Evolutionary conservation across 495 filamentous ascomycete species (phyloP).

Genomic region (Penicillium ucsense): DNA sequence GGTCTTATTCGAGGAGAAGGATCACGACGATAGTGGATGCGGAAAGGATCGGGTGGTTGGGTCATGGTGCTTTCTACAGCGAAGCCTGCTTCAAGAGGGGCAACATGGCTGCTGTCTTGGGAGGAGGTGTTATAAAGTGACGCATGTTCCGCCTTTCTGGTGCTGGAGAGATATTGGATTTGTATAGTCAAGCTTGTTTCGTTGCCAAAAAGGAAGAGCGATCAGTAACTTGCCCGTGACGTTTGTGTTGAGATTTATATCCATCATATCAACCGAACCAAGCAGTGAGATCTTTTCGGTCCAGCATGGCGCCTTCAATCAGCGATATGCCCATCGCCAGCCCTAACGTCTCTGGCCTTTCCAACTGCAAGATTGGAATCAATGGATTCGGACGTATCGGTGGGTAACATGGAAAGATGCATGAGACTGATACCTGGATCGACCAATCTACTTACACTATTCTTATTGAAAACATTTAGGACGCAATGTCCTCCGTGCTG

Average conservation of each 20-base stretch:
- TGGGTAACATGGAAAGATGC: not conserved
- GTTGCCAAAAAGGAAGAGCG: too few species aligned
- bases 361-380: constrained; percentile 21
- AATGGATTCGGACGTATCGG: constrained; percentile 28
- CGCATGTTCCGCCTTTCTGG: too few species aligned
- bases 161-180: too few species aligned
- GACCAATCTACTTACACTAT: too few species aligned
- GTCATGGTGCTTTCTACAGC: not conserved
- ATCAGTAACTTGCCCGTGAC: too few species aligned
- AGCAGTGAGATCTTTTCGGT: not conserved
- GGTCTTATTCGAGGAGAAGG: constrained; percentile 10
- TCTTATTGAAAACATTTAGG: constrained; percentile 5
- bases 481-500: constrained; percentile 28
- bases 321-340: constrained; percentile 12
- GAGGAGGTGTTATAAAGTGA: too few species aligned
- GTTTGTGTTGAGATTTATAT: constrained; percentile 1
- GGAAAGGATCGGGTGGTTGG: constrained; percentile 13
- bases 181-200: too few species aligned
- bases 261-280: constrained; percentile 1
- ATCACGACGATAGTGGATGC: constrained; percentile 6
- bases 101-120: too few species aligned
- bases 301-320: constrained; percentile 21
- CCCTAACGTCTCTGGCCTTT: not conserved
- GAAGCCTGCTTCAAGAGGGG: too few species aligned
- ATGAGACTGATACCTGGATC: too few species aligned